Base-by-base conservation (phyloP, 2,329 filamentous ascomycete genomes). In the Aspergillus chevalieri region DNA sequence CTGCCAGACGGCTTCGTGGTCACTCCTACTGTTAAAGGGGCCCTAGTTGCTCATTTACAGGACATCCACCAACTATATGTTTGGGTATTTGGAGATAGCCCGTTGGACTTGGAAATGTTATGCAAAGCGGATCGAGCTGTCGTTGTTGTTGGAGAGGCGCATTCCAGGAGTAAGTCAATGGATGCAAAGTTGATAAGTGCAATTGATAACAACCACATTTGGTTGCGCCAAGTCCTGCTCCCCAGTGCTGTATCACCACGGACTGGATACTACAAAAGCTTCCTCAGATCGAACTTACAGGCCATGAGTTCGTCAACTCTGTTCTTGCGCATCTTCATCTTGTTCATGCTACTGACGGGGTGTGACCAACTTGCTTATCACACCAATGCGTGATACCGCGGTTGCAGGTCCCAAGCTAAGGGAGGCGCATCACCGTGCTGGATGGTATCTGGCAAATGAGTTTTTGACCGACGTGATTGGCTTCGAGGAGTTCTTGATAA, bases 11-110 rank as follows among this genome's bases (percentile, higher is more conserved):
- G 66, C 0, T 68, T 75, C 22, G 71, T 84, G 10, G 68, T 86
- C 22, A 81, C 76, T 0, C 65, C 74, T 6, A 55, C 52, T 0
- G 63, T 78, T 17, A 86, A 85, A 60, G 74, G 65, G 1, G 57
- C 56, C 0, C 39, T 84, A 21, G 77, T 82, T 1, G 46, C 46
- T 1, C 65, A 59, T 10, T 59, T 84, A 17, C 65, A 63, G 47
- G 22, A 67, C 0, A 15, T 15, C 0, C 53, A 74, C 38, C 3
- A 64, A 0, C 42, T 72, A 24, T 62, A 72, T 36, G 76, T 83
- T 15, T 76, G 69, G 61, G 82, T 79, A 0, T 81, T 85, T 55
- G 81, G 82, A n/a, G 81, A 84, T 55, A 81, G 81, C 54, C 70
- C 71, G 0, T 52, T 83, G 6, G 83, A 85, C 54, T 36, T 85